These are phyloP conservation scores for Alternaria angustiovoidea DNA, from an alignment of 2,329 filamentous ascomycete genomes.

Conservation along the genomic window DNA sequence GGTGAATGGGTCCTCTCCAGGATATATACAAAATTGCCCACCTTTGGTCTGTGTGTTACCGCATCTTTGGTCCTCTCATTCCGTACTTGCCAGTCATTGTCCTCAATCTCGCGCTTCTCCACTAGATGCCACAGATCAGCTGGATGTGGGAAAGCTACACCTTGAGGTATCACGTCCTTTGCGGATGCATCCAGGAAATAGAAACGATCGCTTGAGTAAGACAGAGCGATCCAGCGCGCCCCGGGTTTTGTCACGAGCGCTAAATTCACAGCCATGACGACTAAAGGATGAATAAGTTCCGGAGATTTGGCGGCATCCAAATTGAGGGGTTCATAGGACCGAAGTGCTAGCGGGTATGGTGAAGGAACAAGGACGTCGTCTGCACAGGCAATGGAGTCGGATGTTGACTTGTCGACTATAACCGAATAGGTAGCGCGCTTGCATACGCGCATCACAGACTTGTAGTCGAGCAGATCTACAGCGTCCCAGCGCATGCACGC, in stretches of 20 bases:
- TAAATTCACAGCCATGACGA: constrained; percentile 52
- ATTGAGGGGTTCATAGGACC: constrained; percentile 4
- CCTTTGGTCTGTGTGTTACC: constrained; percentile 45
- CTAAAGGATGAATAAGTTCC: constrained; percentile 47
- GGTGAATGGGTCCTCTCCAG: constrained; percentile 47
- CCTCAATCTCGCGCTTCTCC: constrained; percentile 44
- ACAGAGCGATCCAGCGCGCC: constrained; percentile 51
- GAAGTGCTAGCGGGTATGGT: constrained; percentile 38
- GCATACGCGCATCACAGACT: constrained; percentile 38
- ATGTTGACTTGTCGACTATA: constrained; percentile 51
- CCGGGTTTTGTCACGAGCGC: constrained; percentile 49
- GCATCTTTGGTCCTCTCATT: constrained; percentile 11
- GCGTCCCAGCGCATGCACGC: constrained; percentile 43
- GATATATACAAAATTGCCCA: constrained; percentile 52
- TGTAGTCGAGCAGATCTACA: constrained; percentile 47
- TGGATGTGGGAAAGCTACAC: constrained; percentile 50
- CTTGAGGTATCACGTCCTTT: constrained; percentile 28
- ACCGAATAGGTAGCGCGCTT: constrained; percentile 38
- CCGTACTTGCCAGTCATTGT: constrained; percentile 26
- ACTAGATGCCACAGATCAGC: constrained; percentile 48
- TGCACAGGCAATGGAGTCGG: constrained; percentile 49
- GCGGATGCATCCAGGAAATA: constrained; percentile 34
- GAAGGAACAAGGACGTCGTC: constrained; percentile 42
- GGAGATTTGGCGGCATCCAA: constrained; percentile 13
- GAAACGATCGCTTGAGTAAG: constrained; percentile 52